Percentiles rank a stretch among this genome's conserved stretches.
Conservation (phyloP, 768 basidiomycete genomes). For the Leucosporidium yakuticum region DNA sequence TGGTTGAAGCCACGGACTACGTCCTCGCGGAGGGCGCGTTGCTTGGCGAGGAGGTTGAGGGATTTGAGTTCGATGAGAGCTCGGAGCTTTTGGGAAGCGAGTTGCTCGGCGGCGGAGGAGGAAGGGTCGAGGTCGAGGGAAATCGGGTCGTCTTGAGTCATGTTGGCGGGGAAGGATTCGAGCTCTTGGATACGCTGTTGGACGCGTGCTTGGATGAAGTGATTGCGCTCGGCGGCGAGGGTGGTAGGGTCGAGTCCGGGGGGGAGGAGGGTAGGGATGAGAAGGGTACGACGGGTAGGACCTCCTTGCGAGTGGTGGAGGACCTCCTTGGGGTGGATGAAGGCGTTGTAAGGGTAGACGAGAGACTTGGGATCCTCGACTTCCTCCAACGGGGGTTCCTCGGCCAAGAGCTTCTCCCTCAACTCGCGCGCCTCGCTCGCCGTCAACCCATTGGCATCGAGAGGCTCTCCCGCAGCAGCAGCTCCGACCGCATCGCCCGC, state of each 20-base stretch:
- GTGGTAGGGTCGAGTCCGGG: constrained; percentile 85
- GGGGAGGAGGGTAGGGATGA: constrained; percentile 86
- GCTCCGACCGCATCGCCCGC: background rate
- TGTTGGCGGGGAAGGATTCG: constrained; percentile 62
- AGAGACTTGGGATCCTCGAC: constrained; percentile 27
- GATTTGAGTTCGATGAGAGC: constrained; percentile 90
- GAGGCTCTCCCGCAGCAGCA: background rate
- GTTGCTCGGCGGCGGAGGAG: constrained; percentile 44
- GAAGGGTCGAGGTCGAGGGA: constrained; percentile 52
- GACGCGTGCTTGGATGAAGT: constrained; percentile 81
- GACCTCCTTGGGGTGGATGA: constrained; percentile 52
- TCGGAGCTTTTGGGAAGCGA: constrained; percentile 66
- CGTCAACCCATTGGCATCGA: background rate
- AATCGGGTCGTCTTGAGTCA: constrained; percentile 55
- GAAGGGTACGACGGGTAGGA: constrained; percentile 50
- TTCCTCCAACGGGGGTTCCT: constrained; percentile 10
- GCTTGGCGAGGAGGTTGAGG: constrained; percentile 81
- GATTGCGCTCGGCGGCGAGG: constrained; percentile 82
- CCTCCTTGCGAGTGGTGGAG: constrained; percentile 57
- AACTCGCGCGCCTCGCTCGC: constrained; percentile 1
- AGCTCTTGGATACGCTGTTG: constrained; percentile 84
- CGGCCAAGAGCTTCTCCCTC: constrained; percentile 11
- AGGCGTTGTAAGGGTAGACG: constrained; percentile 30
- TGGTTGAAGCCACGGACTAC: constrained; percentile 82
- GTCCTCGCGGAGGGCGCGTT: constrained; percentile 72